phyloP scores from a whole-genome alignment of 768 basidiomycete genomes.

The Boletus insuetus region DNA sequence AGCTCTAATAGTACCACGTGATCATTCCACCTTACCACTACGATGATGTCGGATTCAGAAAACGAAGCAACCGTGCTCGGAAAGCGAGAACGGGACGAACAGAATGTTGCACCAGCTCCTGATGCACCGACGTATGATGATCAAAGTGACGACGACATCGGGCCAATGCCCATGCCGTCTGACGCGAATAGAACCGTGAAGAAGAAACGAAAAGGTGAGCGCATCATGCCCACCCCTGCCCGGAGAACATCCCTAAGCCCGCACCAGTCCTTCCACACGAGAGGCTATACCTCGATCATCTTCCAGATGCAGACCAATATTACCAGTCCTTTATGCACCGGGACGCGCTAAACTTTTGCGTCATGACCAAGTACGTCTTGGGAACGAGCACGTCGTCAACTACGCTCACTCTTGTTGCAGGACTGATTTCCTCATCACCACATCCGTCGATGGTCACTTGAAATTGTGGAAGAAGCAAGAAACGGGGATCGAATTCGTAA shows the following conservation, averaged over 20 bases:
- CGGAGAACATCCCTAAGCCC: background rate
- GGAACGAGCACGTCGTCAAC: too few relatives aligned
- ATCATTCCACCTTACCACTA: background rate
- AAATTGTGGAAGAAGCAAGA: slow-evolving; percentile 99
- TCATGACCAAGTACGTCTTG: slow-evolving; percentile 75
- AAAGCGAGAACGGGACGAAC: slow-evolving; percentile 52
- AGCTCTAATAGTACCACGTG: slow-evolving; percentile 6
- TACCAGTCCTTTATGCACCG: slow-evolving; percentile 98
- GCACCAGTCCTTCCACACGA: slow-evolving; percentile 86
- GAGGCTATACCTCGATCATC: slow-evolving; percentile 85
- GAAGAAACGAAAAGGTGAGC: slow-evolving; percentile 84
- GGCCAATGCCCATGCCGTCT: slow-evolving; percentile 79
- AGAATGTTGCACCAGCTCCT: slow-evolving; percentile 11
- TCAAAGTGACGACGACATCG: slow-evolving; percentile 74
- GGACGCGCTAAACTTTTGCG: slow-evolving; percentile 84
- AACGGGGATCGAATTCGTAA: slow-evolving; percentile 93
- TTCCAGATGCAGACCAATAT: slow-evolving; percentile 92
- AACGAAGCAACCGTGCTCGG: slow-evolving; percentile 57
- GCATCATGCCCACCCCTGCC: slow-evolving; percentile 7
- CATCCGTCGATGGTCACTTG: slow-evolving; percentile 90
- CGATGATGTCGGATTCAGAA: slow-evolving; percentile 43
- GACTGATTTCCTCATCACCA: slow-evolving; percentile 91
- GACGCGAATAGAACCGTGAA: slow-evolving; percentile 40
- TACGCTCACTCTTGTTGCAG: slow-evolving; percentile 40
- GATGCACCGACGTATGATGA: slow-evolving; percentile 32